Base-by-base conservation (phyloP, 306 rosid species). In the Medicago arabica region DNA sequence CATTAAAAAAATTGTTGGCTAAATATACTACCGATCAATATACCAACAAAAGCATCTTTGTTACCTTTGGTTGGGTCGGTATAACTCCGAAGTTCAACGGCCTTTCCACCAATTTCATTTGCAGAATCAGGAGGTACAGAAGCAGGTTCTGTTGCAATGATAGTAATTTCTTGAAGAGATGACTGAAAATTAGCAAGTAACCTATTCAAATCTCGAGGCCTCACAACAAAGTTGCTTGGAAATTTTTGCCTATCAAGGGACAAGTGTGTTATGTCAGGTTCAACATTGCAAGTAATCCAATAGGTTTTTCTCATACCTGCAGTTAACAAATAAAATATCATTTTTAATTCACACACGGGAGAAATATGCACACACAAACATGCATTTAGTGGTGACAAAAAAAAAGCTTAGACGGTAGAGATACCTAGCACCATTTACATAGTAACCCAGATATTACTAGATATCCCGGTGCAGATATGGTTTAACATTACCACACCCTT, bases 61-160 rank as follows among this genome's bases (percentile, higher is more conserved):
- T 76, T 81, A 95, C 97, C 97, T 89, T 92, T 90, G 64, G 97
- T 89, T 69, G 98, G 98, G 84, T 95, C 98, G 70, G 87, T 78
- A 77, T 95, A 95, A 85, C 98, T 95, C 81, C 96, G 85, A 65
- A 92, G 88, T 81, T 95, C 96, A 54, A 92, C 97, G 2, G 97
- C 93, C 86, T 95, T 92, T 82, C 98, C 97, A 69, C 92, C 98
- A 75, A 88, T 87, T 72, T 92, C 98, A 84, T 79, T 88, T 71
- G 85, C 89, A 74, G 80, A 75, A 75, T 90, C 97, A 74, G 87
- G 88, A 71, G 96, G 95, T 50, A 86, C 46, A 23, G 94, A 85
- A 74, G 88, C 78, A 16, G 89, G 89, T 65, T 92, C 98, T 81
- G 98, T 95, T 47, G 97, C 96, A 70, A 95, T 90, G 60, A 95